Conservation (phyloP, 2,329 filamentous ascomycete species). For the Pseudomassariella vexata region DNA sequence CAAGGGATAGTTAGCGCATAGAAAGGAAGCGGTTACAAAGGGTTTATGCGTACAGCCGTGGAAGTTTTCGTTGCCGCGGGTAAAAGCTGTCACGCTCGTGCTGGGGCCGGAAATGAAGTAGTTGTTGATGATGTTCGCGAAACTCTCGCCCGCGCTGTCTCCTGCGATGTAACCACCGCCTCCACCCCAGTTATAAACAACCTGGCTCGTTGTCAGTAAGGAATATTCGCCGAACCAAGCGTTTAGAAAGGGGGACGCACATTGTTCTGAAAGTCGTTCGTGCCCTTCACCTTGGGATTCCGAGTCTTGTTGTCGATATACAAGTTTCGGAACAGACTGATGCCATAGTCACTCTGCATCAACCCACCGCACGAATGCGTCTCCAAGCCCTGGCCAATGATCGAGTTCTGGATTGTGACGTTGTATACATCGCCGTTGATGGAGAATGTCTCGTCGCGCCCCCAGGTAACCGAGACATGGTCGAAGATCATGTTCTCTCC, state of each 20-base stretch:
- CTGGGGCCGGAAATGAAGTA: slow-evolving; percentile 51
- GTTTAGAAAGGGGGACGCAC: slow-evolving; percentile 8
- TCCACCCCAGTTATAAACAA: slow-evolving; percentile 51
- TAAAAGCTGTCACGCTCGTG: slow-evolving; percentile 44
- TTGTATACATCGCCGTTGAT: slow-evolving; percentile 42
- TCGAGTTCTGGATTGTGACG: slow-evolving; percentile 45
- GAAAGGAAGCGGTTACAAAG: not conserved
- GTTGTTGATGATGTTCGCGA: slow-evolving; percentile 49
- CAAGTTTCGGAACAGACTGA: slow-evolving; percentile 47
- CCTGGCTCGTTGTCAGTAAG: slow-evolving; percentile 28
- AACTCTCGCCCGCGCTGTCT: slow-evolving; percentile 38
- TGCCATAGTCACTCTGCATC: slow-evolving; percentile 42
- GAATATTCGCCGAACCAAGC: too few relatives aligned
- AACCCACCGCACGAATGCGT: slow-evolving; percentile 47
- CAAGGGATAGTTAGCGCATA: not conserved
- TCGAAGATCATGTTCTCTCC: slow-evolving; percentile 51
- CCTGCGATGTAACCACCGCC: slow-evolving; percentile 51
- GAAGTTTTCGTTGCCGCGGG: slow-evolving; percentile 48
- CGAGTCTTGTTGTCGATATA: slow-evolving; percentile 54
- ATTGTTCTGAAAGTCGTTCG: slow-evolving; percentile 47
- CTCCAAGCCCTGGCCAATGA: slow-evolving; percentile 47
- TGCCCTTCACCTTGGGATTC: slow-evolving; percentile 51
- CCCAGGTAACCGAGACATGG: slow-evolving; percentile 47
- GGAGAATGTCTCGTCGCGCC: slow-evolving; percentile 49
- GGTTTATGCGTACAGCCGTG: slow-evolving; percentile 33